Conservation (phyloP, 2,329 filamentous ascomycete genomes). For the Pseudocercospora musae region DNA sequence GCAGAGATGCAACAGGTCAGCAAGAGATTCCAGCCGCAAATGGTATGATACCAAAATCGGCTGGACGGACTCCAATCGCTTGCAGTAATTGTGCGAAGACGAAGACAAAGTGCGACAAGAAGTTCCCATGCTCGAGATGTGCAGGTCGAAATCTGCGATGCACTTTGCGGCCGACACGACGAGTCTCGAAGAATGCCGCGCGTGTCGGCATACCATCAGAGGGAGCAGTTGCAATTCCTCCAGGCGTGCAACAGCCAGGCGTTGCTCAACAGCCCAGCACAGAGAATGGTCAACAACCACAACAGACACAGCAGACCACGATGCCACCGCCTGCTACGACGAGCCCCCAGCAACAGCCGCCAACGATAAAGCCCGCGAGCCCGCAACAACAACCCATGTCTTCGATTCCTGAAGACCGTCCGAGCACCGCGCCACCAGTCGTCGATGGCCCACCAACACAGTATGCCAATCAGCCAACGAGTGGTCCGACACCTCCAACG, state of each 20-base stretch:
- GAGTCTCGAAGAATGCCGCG: constrained; percentile 45
- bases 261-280: constrained; percentile 19
- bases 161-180: constrained; percentile 47
- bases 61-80: constrained; percentile 51
- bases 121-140: constrained; percentile 53
- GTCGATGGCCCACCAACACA: constrained; percentile 37
- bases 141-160: constrained; percentile 49
- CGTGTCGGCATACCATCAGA: constrained; percentile 31
- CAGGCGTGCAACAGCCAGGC: constrained; percentile 19
- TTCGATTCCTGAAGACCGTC: constrained; percentile 31
- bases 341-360: constrained; percentile 32
- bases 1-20: constrained; percentile 47
- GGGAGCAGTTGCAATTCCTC: constrained; percentile 27
- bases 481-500: constrained; percentile 30
- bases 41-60: constrained; percentile 52
- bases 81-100: constrained; percentile 55
- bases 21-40: constrained; percentile 48
- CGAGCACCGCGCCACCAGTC: constrained; percentile 19
- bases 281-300: constrained; percentile 19
- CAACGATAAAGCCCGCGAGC: constrained; percentile 35
- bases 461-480: constrained; percentile 44
- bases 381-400: constrained; percentile 25
- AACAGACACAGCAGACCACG: constrained; percentile 7
- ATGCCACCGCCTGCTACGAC: constrained; percentile 7
- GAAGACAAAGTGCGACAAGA: constrained; percentile 55